phyloP scores from a whole-genome alignment of 768 basidiomycete genomes.

The Phylloporus arenicola region DNA sequence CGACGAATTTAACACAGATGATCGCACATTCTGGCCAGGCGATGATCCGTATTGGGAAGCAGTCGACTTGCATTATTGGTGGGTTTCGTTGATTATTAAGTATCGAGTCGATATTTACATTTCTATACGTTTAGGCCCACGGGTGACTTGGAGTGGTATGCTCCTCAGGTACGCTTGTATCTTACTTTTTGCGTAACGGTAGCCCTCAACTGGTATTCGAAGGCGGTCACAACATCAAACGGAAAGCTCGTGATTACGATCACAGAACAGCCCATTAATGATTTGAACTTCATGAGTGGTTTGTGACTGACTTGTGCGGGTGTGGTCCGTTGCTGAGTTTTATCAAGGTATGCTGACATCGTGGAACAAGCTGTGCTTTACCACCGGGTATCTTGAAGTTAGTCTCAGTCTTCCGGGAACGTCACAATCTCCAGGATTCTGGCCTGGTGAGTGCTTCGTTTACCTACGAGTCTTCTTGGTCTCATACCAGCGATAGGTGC shows the following conservation, averaged over 20 bases:
- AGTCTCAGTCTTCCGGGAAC: constrained; percentile 70
- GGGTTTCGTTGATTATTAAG: constrained; percentile 4
- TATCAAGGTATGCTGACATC: constrained; percentile 61
- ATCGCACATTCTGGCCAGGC: constrained; percentile 68
- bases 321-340: constrained; percentile 6
- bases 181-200: background rate
- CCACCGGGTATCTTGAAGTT: constrained; percentile 85
- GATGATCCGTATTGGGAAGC: constrained; percentile 89
- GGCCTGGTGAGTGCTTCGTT: constrained; percentile 64
- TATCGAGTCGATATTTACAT: constrained; percentile 5
- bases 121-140: constrained; percentile 41
- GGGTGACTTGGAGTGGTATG: constrained; percentile 82
- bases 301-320: constrained; percentile 22
- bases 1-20: constrained; percentile 77
- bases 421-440: constrained; percentile 60
- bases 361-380: constrained; percentile 97
- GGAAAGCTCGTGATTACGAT: constrained; percentile 83
- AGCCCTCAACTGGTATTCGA: constrained; percentile 2
- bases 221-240: constrained; percentile 66
- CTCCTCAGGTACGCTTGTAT: constrained; percentile 48
- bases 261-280: constrained; percentile 60
- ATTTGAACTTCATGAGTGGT: constrained; percentile 82
- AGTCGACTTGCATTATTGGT: constrained; percentile 81
- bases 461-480: background rate
- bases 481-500: constrained; percentile 34